Percentiles rank a stretch among this genome's conserved stretches.
These are phyloP conservation scores for Cnidoscolus chayamansa DNA, from an alignment of 441 rosid genomes.

Conservation along the genomic window DNA sequence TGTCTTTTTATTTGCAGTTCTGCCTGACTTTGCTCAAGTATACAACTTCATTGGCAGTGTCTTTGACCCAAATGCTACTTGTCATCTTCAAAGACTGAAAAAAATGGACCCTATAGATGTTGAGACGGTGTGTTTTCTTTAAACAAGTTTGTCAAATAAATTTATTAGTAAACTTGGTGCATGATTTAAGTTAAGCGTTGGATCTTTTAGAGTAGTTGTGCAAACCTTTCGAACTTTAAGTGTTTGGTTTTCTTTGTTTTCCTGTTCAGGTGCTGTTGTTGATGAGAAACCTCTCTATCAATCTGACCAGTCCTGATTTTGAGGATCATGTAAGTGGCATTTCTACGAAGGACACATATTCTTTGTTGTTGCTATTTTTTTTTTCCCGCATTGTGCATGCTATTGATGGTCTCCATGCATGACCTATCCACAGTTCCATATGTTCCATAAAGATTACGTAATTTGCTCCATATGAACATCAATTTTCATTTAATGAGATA, in stretches of 20 bases:
- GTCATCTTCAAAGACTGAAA: constrained; percentile 73
- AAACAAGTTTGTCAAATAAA: not conserved
- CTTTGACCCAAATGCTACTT: constrained; percentile 68
- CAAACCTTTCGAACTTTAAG: not conserved
- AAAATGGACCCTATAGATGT: constrained; percentile 85
- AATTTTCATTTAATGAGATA: not conserved
- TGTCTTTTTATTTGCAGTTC: constrained; percentile 52
- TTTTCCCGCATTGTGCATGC: not conserved
- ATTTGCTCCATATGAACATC: not conserved
- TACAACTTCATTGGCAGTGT: constrained; percentile 90
- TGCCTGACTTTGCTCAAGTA: constrained; percentile 85
- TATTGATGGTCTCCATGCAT: not conserved
- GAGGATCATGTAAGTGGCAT: constrained; percentile 71
- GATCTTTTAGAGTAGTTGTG: not conserved
- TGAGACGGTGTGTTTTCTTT: constrained; percentile 61
- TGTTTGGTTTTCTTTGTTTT: not conserved
- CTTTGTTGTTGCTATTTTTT: not conserved
- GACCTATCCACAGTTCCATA: not conserved
- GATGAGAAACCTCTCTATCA: constrained; percentile 83
- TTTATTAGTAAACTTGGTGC: not conserved
- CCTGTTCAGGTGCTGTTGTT: constrained; percentile 60
- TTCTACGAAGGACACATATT: not conserved
- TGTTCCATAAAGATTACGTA: not conserved
- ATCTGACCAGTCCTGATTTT: constrained; percentile 75
- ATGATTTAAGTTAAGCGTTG: not conserved